A percentile compares a stretch with the other conserved stretches of the same genome.
These are phyloP conservation scores for Ilyonectria destructans DNA, from an alignment of 2,329 filamentous ascomycete species.

Conservation along the genomic window DNA sequence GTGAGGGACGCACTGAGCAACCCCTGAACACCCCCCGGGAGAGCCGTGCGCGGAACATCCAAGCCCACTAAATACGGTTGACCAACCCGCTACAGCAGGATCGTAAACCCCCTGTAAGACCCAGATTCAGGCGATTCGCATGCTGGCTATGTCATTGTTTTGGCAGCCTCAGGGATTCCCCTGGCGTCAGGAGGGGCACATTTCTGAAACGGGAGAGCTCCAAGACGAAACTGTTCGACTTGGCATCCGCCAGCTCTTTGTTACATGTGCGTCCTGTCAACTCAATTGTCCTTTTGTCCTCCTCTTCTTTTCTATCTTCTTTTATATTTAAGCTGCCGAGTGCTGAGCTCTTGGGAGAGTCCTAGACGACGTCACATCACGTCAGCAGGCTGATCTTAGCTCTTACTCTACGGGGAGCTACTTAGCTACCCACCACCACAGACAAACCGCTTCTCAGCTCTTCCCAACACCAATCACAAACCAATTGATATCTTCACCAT, in stretches of 20 bases:
- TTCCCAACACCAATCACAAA: neutral
- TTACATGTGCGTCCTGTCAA: too few relatives aligned
- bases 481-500: constrained; percentile 9
- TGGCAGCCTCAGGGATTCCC: neutral
- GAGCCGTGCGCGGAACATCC: neutral
- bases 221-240: neutral
- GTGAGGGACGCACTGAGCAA: too few relatives aligned
- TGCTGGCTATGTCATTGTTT: neutral
- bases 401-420: neutral
- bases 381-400: neutral
- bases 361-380: neutral
- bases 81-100: too few relatives aligned
- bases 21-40: neutral
- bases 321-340: neutral
- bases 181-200: too few relatives aligned
- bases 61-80: neutral
- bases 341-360: neutral
- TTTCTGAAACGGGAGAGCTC: neutral
- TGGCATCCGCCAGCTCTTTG: neutral
- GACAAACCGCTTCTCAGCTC: neutral
- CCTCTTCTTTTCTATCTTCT: neutral
- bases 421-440: neutral
- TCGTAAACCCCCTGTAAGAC: neutral
- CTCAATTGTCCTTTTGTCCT: neutral
- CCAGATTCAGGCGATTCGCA: neutral